Percentiles rank a stretch among this genome's conserved stretches.
Evolutionary conservation across 2,329 filamentous ascomycete genomes (phyloP).

Genomic region (Aspergillus pseudotamarii): DNA sequence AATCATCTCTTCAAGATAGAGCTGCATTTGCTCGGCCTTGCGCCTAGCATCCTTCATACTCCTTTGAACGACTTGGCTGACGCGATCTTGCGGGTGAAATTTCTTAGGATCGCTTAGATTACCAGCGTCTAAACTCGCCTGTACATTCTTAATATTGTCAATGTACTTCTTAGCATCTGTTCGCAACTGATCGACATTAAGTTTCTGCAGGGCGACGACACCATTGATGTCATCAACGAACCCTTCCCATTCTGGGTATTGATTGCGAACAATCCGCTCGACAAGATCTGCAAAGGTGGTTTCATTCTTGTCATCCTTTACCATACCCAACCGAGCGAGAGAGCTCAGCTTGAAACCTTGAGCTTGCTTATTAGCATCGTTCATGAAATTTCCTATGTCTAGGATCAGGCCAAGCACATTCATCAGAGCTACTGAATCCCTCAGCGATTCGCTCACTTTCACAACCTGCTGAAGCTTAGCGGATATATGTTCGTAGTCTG

Average conservation of each 20-base stretch:
- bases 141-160: slow-evolving; percentile 90
- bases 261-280: slow-evolving; percentile 92
- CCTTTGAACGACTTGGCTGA: slow-evolving; percentile 85
- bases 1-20: slow-evolving; percentile 92
- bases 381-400: slow-evolving; percentile 99
- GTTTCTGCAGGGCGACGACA: slow-evolving; percentile 79
- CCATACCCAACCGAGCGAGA: slow-evolving; percentile 88
- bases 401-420: slow-evolving; percentile 94
- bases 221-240: slow-evolving; percentile 83
- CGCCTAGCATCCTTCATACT: slow-evolving; percentile 95
- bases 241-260: slow-evolving; percentile 93
- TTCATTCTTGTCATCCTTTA: slow-evolving; percentile 99
- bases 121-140: slow-evolving; percentile 86
- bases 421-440: slow-evolving; percentile 91
- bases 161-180: slow-evolving; percentile 89
- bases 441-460: slow-evolving; percentile 80
- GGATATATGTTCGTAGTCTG: slow-evolving; percentile 89
- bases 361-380: slow-evolving; percentile 97
- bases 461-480: slow-evolving; percentile 85
- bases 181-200: slow-evolving; percentile 92
- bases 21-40: slow-evolving; percentile 92
- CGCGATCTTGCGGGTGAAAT: slow-evolving; percentile 96
- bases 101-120: slow-evolving; percentile 96
- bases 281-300: slow-evolving; percentile 94
- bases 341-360: slow-evolving; percentile 97